A percentile compares a stretch with the other conserved stretches of the same genome.
Conservation (phyloP, 345 rosid species). For the Zanthoxylum bungeanum region DNA sequence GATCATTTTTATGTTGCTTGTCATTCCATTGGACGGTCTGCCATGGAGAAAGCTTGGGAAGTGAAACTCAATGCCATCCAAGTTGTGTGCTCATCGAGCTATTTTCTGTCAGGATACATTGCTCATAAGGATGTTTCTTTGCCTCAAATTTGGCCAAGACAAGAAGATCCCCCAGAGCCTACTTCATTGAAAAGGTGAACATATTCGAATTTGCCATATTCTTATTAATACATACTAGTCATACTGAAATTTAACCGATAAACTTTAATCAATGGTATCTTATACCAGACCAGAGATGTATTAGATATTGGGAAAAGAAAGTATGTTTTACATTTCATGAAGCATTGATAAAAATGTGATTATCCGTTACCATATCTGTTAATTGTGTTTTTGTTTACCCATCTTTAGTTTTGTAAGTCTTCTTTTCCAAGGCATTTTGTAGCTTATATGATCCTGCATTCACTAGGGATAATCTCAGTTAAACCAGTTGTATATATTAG, state of each 20-base stretch:
- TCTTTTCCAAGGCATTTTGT: background rate
- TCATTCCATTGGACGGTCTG: constrained; percentile 55
- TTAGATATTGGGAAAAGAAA: background rate
- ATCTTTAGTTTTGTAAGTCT: background rate
- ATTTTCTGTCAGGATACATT: constrained; percentile 45
- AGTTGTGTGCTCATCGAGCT: constrained; percentile 61
- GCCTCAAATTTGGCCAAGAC: constrained; percentile 70
- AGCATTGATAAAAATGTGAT: background rate
- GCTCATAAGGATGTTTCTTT: constrained; percentile 58
- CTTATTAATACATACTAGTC: background rate
- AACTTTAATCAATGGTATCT: background rate
- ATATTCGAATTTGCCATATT: background rate
- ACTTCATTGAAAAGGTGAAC: constrained; percentile 43
- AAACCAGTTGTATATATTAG: background rate
- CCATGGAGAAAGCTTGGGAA: constrained; percentile 36
- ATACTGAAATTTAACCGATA: background rate
- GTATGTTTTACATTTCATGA: background rate
- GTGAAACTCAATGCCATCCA: constrained; percentile 54
- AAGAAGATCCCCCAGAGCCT: constrained; percentile 40
- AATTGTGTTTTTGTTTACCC: background rate
- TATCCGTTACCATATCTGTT: background rate
- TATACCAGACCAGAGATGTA: background rate
- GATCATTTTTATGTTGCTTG: constrained; percentile 68
- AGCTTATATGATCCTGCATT: background rate
- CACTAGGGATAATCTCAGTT: background rate